Percentiles rank a stretch among this genome's conserved stretches.
Conservation (phyloP, 2,329 filamentous ascomycete species). For the Byssothecium circinans region DNA sequence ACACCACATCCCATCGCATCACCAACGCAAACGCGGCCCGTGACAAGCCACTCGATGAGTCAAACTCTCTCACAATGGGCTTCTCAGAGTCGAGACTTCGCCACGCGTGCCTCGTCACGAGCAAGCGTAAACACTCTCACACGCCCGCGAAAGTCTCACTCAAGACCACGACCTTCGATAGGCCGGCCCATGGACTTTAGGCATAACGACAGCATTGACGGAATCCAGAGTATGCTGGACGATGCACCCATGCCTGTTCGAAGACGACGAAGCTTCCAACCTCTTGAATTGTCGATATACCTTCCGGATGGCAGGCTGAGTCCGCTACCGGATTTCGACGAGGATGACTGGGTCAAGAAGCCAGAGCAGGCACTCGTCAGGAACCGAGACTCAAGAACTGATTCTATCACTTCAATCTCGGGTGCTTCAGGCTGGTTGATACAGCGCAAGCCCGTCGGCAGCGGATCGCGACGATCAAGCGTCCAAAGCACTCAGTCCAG, state of each 20-base stretch:
- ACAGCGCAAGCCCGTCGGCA: constrained; percentile 38
- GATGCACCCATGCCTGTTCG: constrained; percentile 35
- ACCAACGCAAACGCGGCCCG: constrained; percentile 32
- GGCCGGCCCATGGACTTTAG: constrained; percentile 42
- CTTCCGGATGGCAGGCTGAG: constrained; percentile 39
- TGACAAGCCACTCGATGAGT: constrained; percentile 38
- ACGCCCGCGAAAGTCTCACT: constrained; percentile 35
- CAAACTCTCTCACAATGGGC: constrained; percentile 42
- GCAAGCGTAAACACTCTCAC: constrained; percentile 36
- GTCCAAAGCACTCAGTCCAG: constrained; percentile 26
- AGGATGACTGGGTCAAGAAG: constrained; percentile 36
- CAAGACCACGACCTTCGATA: constrained; percentile 38
- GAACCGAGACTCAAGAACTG: constrained; percentile 30
- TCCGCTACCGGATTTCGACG: constrained; percentile 43
- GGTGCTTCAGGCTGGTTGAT: constrained; percentile 32
- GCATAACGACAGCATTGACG: constrained; percentile 31
- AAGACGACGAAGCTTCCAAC: constrained; percentile 40
- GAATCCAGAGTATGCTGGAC: constrained; percentile 37
- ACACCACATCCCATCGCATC: constrained; percentile 33
- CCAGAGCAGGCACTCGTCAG: constrained; percentile 40
- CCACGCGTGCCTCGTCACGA: constrained; percentile 39
- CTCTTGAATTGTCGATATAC: constrained; percentile 46
- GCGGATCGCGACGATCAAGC: constrained; percentile 32
- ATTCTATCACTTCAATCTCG: constrained; percentile 28
- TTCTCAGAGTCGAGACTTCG: constrained; percentile 36